These are phyloP conservation scores for Basipetospora chlamydospora DNA, from an alignment of 2,329 filamentous ascomycete species.

Conservation along the genomic window DNA sequence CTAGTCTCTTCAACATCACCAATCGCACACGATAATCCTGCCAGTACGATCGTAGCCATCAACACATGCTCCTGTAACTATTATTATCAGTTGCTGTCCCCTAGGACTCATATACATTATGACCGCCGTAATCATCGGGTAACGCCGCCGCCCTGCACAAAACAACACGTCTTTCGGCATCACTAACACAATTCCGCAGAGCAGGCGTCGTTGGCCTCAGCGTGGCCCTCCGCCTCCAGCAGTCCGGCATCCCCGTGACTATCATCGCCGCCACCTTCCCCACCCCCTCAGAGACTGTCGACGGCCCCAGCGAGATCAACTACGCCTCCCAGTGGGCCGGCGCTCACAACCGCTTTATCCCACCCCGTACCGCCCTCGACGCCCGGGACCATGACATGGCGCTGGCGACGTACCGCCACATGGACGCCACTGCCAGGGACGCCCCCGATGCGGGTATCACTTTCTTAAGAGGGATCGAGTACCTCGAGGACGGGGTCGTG, in stretches of 20 bases:
- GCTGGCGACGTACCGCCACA: constrained; percentile 25
- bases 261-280: constrained; percentile 33
- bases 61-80: too few species aligned
- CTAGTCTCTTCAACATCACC: too few species aligned
- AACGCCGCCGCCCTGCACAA: too few species aligned
- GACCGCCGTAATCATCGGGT: constrained; percentile 4
- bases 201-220: constrained; percentile 39
- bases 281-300: constrained; percentile 28
- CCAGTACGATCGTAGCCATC: not conserved
- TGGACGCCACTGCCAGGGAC: constrained; percentile 18
- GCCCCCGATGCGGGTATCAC: constrained; percentile 30
- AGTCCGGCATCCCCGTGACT: constrained; percentile 22
- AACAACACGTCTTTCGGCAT: too few species aligned
- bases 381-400: constrained; percentile 28
- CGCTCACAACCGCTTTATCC: constrained; percentile 39
- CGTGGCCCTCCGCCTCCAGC: constrained; percentile 29
- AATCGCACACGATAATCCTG: not conserved
- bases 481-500: constrained; percentile 28
- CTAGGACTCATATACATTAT: too few species aligned
- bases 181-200: too few species aligned
- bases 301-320: constrained; percentile 26
- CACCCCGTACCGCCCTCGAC: constrained; percentile 14
- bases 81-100: too few species aligned
- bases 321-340: constrained; percentile 44
- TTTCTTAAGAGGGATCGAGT: constrained; percentile 33